Percentiles rank a stretch among this genome's conserved stretches.
These are phyloP conservation scores for Penicillium manginii DNA, from an alignment of 495 filamentous ascomycete species.

Conservation along the genomic window DNA sequence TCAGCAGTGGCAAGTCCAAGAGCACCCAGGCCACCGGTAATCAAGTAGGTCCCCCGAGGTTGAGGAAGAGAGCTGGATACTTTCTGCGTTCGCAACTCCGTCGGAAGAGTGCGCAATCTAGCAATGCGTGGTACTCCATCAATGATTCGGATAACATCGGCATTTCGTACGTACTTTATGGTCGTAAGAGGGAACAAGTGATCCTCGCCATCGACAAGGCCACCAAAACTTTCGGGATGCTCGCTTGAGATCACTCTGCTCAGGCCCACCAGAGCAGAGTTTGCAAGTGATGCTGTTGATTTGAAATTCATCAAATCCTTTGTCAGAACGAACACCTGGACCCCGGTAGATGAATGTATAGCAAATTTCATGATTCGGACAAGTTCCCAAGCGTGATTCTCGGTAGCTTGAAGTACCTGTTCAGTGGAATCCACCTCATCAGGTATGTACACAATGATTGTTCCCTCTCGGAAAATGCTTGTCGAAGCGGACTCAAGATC, in stretches of 20 bases:
- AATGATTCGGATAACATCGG: constrained; percentile 49
- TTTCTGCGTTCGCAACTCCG: constrained; percentile 19
- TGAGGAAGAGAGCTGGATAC: constrained; percentile 16
- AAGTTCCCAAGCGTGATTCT: not conserved
- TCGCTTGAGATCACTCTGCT: constrained; percentile 42
- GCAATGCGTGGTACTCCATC: constrained; percentile 43
- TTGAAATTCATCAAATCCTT: not conserved
- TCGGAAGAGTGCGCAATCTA: constrained; percentile 35
- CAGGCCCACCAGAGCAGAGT: constrained; percentile 39
- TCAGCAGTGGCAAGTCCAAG: constrained; percentile 43
- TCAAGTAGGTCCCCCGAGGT: constrained; percentile 43
- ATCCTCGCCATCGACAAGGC: constrained; percentile 36
- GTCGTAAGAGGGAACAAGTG: constrained; percentile 29
- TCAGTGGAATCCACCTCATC: too few species aligned
- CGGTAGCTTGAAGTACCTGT: not conserved
- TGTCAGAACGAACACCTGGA: not conserved
- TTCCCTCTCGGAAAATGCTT: too few species aligned
- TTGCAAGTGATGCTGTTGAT: constrained; percentile 18
- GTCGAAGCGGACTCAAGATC: too few species aligned
- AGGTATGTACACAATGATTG: too few species aligned
- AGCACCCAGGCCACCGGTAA: constrained; percentile 50
- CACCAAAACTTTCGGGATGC: constrained; percentile 42
- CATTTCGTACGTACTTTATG: constrained; percentile 38
- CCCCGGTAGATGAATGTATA: not conserved
- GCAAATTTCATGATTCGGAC: not conserved